Percentiles rank a stretch among this genome's conserved stretches.
Evolutionary conservation across 176 grass and related monocot species (phyloP).

Genomic region (Oryza meridionalis): DNA sequence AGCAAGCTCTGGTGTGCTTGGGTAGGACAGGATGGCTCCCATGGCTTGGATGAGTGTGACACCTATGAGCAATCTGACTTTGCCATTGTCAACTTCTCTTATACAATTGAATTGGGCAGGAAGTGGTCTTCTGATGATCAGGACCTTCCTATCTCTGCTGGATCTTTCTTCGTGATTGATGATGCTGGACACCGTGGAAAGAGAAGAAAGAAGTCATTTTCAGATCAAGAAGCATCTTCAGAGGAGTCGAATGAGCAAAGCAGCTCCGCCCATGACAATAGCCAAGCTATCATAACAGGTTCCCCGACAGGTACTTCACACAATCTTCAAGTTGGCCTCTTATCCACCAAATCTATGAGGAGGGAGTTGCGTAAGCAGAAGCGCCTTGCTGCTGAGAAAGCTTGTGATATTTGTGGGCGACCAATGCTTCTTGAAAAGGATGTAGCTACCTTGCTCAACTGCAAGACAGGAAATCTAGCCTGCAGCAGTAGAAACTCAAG

Average conservation of each 20-base stretch:
- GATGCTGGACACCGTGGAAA: slow-evolving; percentile 68
- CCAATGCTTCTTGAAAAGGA: slow-evolving; percentile 91
- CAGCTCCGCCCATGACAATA: slow-evolving; percentile 33
- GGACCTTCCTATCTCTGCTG: slow-evolving; percentile 54
- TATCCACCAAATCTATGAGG: slow-evolving; percentile 69
- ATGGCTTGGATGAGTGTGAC: slow-evolving; percentile 4
- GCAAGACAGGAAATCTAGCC: slow-evolving; percentile 77
- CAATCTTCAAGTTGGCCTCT: slow-evolving; percentile 52
- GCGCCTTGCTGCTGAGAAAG: slow-evolving; percentile 77
- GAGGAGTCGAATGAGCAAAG: slow-evolving; percentile 61
- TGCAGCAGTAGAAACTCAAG: slow-evolving; percentile 93
- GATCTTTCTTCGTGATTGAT: slow-evolving; percentile 88
- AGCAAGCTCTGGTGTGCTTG: slow-evolving; percentile 95
- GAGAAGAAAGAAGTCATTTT: slow-evolving; percentile 90
- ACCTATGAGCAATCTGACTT: slow-evolving; percentile 63
- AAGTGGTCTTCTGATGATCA: slow-evolving; percentile 71
- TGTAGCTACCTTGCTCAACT: slow-evolving; percentile 83
- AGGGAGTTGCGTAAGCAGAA: slow-evolving; percentile 90
- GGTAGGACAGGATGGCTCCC: slow-evolving; percentile 60
- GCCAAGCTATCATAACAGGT: slow-evolving; percentile 41
- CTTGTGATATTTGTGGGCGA: slow-evolving; percentile 94
- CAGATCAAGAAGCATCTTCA: slow-evolving; percentile 78
- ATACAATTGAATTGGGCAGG: slow-evolving; percentile 85
- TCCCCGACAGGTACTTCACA: slow-evolving; percentile 36
- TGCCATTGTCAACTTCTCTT: slow-evolving; percentile 83